Percentiles rank a stretch among this genome's conserved stretches.
Evolutionary conservation across 192 early-diverging fungal genomes (phyloP).

Genomic region (Funneliformis mosseae): DNA sequence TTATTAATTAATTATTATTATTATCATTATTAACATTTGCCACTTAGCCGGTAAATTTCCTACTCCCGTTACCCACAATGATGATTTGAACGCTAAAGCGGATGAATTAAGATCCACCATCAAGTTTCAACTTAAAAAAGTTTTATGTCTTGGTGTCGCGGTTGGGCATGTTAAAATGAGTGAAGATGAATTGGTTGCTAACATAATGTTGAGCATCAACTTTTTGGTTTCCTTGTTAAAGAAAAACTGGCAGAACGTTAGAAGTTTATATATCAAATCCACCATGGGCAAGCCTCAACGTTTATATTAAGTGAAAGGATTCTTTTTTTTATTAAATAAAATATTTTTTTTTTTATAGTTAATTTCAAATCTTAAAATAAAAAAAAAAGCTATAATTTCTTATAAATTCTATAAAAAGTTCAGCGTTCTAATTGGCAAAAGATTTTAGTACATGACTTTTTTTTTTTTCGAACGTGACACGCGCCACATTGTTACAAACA

Average conservation of each 20-base stretch:
- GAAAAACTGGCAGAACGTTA: constrained; percentile 99
- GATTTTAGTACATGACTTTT: too few species aligned
- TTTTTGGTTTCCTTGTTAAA: constrained; percentile 97
- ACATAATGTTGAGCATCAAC: constrained; percentile 98
- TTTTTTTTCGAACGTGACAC: too few species aligned
- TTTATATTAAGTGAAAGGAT: constrained; percentile 65
- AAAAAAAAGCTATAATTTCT: too few species aligned
- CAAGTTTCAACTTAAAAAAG: constrained; percentile 99
- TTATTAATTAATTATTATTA: too few species aligned
- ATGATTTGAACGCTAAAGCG: constrained; percentile 84
- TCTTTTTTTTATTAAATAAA: background rate
- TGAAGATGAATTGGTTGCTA: constrained; percentile 92
- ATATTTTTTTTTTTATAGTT: too few species aligned
- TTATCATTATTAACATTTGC: background rate
- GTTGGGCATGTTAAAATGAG: constrained; percentile 93
- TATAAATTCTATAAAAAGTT: too few species aligned
- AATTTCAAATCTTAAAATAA: too few species aligned
- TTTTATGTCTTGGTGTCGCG: constrained; percentile 95
- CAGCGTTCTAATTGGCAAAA: too few species aligned
- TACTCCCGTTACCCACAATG: constrained; percentile 88
- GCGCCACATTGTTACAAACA: too few species aligned
- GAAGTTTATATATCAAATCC: constrained; percentile 96
- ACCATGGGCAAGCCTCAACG: constrained; percentile 95
- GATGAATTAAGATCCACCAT: constrained; percentile 95
- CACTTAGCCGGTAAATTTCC: constrained; percentile 91